Evolutionary conservation across 2,329 filamentous ascomycete genomes (phyloP), one percentile per base, ranked within the genome.

Genomic region (Parafenestella ontariensis): DNA sequence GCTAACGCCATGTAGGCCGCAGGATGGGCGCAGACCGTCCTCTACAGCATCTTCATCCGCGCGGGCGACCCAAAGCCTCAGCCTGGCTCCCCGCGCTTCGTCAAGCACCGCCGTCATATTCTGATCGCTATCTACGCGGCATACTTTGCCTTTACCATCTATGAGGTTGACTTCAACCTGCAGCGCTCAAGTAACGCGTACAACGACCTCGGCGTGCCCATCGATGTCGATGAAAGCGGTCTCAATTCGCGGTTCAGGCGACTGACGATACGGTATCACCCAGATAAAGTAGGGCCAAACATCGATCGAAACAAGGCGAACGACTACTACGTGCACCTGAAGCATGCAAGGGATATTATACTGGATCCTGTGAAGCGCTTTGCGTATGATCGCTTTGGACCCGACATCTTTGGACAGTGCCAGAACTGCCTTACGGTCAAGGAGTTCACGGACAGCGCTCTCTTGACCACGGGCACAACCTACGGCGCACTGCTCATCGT

Each of bases 101-200:
- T 83, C 59, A 82, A 84, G 52, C 91, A 98, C 79, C 89, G 92
- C 56, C 89, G 90, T 53, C 85, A 87, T 66, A 94, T 97, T 73
- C 88, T 95, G 74, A 89, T 94, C 71, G 81, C 89, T 64, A 91
- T 98, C 68, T 89, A 98, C 46, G 81, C 89, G 44, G 79, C 85
- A 56, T 99, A 98, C 79, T 90, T 98, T 33, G 78, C 89, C 61
- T 97, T 96, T 82, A 96, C 92, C 42, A 87, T 98, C 68, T 95
- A 93, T 79, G 94, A 98, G 78, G 89, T 92, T 68, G 91, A 96
- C 82, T 87, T 90, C 79, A 87, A 91, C 59, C 83, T 96, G 24
- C 89, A 86, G 59, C 80, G 83, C 40, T 80, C 82, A 1, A 87
- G 89, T 17, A 88, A 91, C 75, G 96, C 90, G 79, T 98, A 97